Evolutionary conservation across 176 grass and related monocot species (phyloP).

Genomic region (Eragrostis curvula): DNA sequence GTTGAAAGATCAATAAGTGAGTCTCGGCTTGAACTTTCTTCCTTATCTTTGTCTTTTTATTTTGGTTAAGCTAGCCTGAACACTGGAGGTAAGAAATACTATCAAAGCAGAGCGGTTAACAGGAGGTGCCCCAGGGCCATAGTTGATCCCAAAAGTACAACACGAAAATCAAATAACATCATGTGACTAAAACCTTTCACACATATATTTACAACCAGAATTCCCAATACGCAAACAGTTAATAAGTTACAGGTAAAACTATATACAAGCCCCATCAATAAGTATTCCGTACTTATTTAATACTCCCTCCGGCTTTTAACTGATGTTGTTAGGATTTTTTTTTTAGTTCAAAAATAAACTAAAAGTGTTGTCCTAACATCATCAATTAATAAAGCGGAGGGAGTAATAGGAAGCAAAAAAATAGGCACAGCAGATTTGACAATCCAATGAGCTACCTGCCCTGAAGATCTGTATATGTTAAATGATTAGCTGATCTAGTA

Average conservation of each 20-base stretch:
- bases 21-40: background rate
- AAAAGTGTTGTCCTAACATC: no score
- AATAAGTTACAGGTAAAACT: conserved; percentile 20
- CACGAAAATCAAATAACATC: background rate
- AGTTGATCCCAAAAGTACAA: conserved; percentile 5
- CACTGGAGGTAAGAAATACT: background rate
- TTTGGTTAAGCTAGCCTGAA: background rate
- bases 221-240: background rate
- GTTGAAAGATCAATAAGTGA: background rate
- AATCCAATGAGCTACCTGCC: conserved; percentile 57
- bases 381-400: no score
- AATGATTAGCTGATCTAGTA: conserved; percentile 36
- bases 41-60: background rate
- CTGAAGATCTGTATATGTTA: conserved; percentile 39
- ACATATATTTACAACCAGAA: background rate
- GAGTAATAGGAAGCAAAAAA: background rate
- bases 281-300: background rate
- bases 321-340: no score
- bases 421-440: no score
- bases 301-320: no score
- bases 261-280: background rate
- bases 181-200: background rate
- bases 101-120: background rate
- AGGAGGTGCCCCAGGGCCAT: background rate
- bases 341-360: no score